Evolutionary conservation across 1,284 basidiomycete genomes (phyloP), one percentile per base, ranked within the genome.

Genomic region (Fomitiporia mediterranea): DNA sequence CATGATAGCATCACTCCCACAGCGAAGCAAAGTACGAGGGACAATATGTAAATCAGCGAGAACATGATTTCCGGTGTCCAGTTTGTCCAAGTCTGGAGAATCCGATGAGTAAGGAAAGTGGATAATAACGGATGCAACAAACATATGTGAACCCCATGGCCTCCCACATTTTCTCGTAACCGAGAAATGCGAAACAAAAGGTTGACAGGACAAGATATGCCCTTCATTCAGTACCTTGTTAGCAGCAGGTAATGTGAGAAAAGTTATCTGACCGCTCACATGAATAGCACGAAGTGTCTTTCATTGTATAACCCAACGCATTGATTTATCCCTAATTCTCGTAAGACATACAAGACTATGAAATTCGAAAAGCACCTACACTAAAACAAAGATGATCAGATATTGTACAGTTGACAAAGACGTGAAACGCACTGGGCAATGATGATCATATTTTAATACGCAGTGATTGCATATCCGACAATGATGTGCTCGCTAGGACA

Each of bases 261-360:
- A 23, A n/a, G 49, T 1, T 30, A n/a, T n/a, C n/a, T n/a, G n/a
- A n/a, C n/a, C 48, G 71, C 83, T 53, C 58, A 90, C 92, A 98
- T 88, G 79, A 98, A 99, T 34, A 98, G 75, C 32, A 97, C 80
- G 65, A 99, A 99, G 71, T 98, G 93, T 0, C 96, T 83, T 69
- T 98, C 95, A 67, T 99, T 99, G 68, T 96, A 79, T 5, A 98
- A 69, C 1, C 97, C 96, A 23, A 99, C 92, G 65, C 95, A 98
- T 79, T 93, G 91, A 68, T 98, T 98, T 62, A 99, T 86, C 96
- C 96, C 94, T 89, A 70, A 51, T 15, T 50, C 35, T 39, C 13
- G 49, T 40, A 19, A 40, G 48, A 28, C 47, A 35, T 19, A 58
- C 40, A 3, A 4, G 2, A 35, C n/a, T n/a, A 4, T 5, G 17